These are phyloP conservation scores for Fusarium falciforme DNA, from an alignment of 2,329 filamentous ascomycete species.

Conservation along the genomic window DNA sequence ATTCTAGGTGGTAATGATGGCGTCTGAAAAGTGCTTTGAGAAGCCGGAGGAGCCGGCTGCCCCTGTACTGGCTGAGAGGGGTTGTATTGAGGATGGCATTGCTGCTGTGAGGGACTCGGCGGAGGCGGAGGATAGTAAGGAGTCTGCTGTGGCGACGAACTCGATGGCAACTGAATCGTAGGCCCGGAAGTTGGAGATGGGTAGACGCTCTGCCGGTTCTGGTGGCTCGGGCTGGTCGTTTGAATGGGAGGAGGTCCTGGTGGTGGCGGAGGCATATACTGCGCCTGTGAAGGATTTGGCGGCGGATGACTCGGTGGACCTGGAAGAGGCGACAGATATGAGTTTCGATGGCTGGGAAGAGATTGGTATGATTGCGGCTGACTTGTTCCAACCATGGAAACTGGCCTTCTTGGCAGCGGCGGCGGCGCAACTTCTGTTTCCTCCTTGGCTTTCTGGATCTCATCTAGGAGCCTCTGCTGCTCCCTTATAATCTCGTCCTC, in stretches of 20 bases:
- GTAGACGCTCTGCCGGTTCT: neutral
- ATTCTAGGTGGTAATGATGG: neutral
- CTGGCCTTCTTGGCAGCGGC: conserved; percentile 27
- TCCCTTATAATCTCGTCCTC: conserved; percentile 27
- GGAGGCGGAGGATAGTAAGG: neutral
- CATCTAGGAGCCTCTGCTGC: conserved; percentile 27
- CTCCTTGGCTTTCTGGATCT: conserved; percentile 18
- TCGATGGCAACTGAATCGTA: neutral
- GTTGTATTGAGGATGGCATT: neutral
- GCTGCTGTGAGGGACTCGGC: neutral
- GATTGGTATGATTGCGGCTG: conserved; percentile 2
- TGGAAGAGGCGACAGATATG: neutral
- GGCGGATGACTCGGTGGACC: neutral
- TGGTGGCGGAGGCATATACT: neutral
- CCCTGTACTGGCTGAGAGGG: neutral
- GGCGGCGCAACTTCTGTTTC: conserved; percentile 13
- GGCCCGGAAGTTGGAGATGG: neutral
- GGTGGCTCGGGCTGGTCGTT: neutral
- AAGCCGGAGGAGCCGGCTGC: neutral
- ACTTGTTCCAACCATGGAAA: neutral
- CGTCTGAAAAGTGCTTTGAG: neutral
- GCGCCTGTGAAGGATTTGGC: neutral
- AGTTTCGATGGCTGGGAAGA: neutral
- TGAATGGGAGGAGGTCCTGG: conserved; percentile 17
- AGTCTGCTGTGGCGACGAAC: neutral